These are phyloP conservation scores for Simplicillium aogashimaense DNA, from an alignment of 2,329 filamentous ascomycete species.

Conservation along the genomic window DNA sequence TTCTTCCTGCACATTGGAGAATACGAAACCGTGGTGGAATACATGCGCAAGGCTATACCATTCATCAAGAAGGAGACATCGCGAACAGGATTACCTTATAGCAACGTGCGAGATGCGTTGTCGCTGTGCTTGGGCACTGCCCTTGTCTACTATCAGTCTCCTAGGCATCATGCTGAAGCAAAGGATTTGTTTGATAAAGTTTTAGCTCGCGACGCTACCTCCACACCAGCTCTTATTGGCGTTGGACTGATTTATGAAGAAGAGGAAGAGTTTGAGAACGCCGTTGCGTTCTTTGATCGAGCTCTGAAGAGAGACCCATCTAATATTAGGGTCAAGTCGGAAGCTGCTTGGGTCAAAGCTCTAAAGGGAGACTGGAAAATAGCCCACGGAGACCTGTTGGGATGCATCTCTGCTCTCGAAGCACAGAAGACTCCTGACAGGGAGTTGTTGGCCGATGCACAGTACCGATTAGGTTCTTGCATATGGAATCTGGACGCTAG, in stretches of 20 bases:
- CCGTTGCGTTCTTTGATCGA: constrained; percentile 68
- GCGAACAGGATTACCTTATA: constrained; percentile 59
- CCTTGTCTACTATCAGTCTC: constrained; percentile 81
- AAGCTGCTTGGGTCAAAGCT: constrained; percentile 87
- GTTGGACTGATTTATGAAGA: constrained; percentile 89
- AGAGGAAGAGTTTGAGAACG: constrained; percentile 77
- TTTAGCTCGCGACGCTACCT: constrained; percentile 62
- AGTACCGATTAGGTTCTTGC: constrained; percentile 81
- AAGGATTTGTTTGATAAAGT: constrained; percentile 78
- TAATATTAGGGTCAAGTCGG: constrained; percentile 72
- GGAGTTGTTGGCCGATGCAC: constrained; percentile 73
- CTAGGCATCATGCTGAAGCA: constrained; percentile 81
- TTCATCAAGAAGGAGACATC: constrained; percentile 49
- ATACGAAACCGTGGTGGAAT: constrained; percentile 69
- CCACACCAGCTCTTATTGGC: constrained; percentile 75
- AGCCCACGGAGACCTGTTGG: constrained; percentile 61
- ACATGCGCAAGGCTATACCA: constrained; percentile 63
- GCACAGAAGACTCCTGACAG: constrained; percentile 42
- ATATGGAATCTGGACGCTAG: constrained; percentile 77
- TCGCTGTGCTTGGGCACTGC: constrained; percentile 76
- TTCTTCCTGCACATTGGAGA: constrained; percentile 82
- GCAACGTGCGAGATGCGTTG: constrained; percentile 63
- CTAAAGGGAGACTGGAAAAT: constrained; percentile 64
- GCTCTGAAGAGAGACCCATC: constrained; percentile 62
- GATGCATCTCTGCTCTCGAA: constrained; percentile 56